Evolutionary conservation across 805 yeast species (phyloP).

Genomic region (Henningerozyma blattae): DNA sequence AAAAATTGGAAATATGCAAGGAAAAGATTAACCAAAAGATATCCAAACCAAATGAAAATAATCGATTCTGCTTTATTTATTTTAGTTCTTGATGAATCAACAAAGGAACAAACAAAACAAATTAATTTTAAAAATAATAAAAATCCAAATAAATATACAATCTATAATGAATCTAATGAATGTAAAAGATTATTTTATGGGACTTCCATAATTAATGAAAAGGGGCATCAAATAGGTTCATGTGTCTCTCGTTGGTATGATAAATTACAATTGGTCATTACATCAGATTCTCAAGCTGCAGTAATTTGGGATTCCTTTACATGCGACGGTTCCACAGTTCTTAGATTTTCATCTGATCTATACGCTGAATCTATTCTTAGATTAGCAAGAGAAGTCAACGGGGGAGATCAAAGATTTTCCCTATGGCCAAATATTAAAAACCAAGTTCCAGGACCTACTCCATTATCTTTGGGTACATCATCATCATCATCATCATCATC

Average conservation of each 20-base stretch:
- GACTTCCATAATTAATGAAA: conserved; percentile 51
- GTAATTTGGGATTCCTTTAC: conserved; percentile 86
- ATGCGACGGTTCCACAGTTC: conserved; percentile 85
- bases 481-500: no score
- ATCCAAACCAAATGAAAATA: conserved; percentile 27
- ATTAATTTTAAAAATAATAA: not conserved
- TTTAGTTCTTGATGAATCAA: conserved; percentile 68
- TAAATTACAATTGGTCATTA: conserved; percentile 72
- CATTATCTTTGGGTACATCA: not conserved
- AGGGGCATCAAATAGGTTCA: conserved; percentile 81
- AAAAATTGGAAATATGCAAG: conserved; percentile 74
- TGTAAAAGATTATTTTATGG: conserved; percentile 73
- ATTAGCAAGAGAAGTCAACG: conserved; percentile 69
- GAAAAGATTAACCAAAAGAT: conserved; percentile 30
- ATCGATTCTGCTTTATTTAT: conserved; percentile 75
- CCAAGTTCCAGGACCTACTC: not conserved
- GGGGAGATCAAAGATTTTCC: conserved; percentile 31
- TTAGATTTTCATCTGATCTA: conserved; percentile 78
- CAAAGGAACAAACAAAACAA: conserved; percentile 6
- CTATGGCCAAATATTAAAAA: conserved; percentile 22
- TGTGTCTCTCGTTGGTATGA: conserved; percentile 94
- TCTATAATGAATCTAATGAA: conserved; percentile 10
- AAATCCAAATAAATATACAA: conserved; percentile 1
- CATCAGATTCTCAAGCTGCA: conserved; percentile 79
- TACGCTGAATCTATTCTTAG: conserved; percentile 82